Evolutionary conservation across 2,329 filamentous ascomycete species (phyloP).

Genomic region (Botryotinia calthae): DNA sequence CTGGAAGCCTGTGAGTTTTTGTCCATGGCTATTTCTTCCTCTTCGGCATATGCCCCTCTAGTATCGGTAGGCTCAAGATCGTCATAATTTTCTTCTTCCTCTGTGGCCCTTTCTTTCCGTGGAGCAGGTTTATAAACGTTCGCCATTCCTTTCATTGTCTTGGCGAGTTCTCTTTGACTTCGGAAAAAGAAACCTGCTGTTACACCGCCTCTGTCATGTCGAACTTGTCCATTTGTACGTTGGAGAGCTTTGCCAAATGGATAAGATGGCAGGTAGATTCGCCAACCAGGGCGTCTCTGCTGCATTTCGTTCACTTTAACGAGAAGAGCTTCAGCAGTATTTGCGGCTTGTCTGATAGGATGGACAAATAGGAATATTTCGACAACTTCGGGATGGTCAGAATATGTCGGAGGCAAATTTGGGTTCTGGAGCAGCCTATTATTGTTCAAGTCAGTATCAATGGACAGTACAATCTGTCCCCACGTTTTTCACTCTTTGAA

Average conservation of each 20-base stretch:
- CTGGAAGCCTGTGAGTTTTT: conserved; percentile 40
- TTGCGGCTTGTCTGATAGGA: conserved; percentile 52
- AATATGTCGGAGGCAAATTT: conserved; percentile 46
- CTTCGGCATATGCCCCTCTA: conserved; percentile 39
- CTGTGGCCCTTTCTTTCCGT: conserved; percentile 29
- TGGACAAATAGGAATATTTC: conserved; percentile 55
- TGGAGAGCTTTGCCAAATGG: conserved; percentile 53
- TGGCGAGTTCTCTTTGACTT: conserved; percentile 36
- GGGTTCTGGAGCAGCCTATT: conserved; percentile 45
- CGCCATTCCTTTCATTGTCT: conserved; percentile 39
- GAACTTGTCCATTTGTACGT: conserved; percentile 54
- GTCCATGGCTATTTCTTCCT: conserved; percentile 43
- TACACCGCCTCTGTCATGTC: conserved; percentile 57
- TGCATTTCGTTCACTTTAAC: conserved; percentile 50
- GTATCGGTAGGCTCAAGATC: conserved; percentile 30
- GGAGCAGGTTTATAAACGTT: conserved; percentile 39
- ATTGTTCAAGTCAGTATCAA: neutral
- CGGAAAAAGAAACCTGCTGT: conserved; percentile 50
- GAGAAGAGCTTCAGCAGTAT: conserved; percentile 47
- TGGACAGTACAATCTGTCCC: neutral
- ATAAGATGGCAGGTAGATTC: conserved; percentile 52
- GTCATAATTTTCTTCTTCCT: conserved; percentile 29
- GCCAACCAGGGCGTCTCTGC: conserved; percentile 42
- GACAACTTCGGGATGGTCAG: conserved; percentile 50
- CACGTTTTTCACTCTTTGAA: no score